Base-by-base conservation (phyloP, 2,329 filamentous ascomycete species). In the Parafenestella ontariensis region DNA sequence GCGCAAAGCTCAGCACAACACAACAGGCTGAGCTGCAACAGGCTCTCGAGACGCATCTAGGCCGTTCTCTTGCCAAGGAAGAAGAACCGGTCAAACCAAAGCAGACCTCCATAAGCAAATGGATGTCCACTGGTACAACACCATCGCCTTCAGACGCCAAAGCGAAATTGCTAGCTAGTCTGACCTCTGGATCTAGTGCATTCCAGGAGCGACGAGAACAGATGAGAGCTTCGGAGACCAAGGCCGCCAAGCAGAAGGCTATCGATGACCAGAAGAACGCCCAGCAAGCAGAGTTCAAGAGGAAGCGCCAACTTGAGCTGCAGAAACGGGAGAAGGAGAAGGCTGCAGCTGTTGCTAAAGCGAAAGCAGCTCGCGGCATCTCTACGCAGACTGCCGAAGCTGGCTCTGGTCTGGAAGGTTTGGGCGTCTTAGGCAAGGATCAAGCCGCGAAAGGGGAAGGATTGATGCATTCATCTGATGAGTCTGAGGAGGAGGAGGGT, bases 381-480 rank as follows among this genome's bases (percentile, higher is more conserved):
- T 64, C 78, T 21, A 74, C 80, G 42, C 82, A 84, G 28, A 87
- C 87, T n/a, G 79, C 84, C 8, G 89, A 91, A 54, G 91, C 92
- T 71, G 91, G 91, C 2, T 95, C 91, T 54, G 92, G 90, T 18
- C 78, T 95, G 9, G 83, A 85, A 58, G 88, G 88, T 23, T 83
- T 96, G 45, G 85, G 89, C 31, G 81, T 92, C 1, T 80, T 85
- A 51, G 91, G 91, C 54, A 95, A 94, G 76, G 92, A 95, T 49
- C 89, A 94, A 68, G 83, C 85, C 3, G 84, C 85, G 1, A 83
- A 84, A 58, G 90, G 90, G 59, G 90, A 89, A 69, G 92, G 94
- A 61, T 92, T 98, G 74, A 96, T 98, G 92, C 91, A 97, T 37
- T 88, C 85, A 5, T 88, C 86, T 3, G 92, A 95, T 46, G 80